Evolutionary conservation across 164 flowering plant genomes (phyloP).

Genomic region (Umbellularia californica): DNA sequence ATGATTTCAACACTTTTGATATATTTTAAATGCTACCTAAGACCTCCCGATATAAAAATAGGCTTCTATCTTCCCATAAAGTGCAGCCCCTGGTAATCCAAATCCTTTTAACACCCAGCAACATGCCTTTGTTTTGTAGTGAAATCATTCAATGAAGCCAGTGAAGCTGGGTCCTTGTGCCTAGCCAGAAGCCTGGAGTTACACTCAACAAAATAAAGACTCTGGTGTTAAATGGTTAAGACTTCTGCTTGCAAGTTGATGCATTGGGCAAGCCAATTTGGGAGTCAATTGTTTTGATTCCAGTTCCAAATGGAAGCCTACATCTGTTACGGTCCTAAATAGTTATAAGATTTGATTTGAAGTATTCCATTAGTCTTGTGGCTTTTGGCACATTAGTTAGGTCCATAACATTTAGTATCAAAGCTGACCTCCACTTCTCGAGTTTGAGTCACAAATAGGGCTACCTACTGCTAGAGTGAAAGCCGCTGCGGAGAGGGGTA

Average conservation of each 20-base stretch:
- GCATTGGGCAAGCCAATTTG: slow-evolving; percentile 8
- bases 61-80: not conserved
- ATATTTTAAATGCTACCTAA: not conserved
- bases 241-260: slow-evolving; percentile 7
- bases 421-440: too few species aligned
- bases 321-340: too few species aligned
- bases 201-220: slow-evolving; percentile 4
- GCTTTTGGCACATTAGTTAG: too few species aligned
- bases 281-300: not conserved
- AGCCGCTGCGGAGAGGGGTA: too few species aligned
- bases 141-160: slow-evolving; percentile 2
- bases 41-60: not conserved
- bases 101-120: slow-evolving; percentile 8
- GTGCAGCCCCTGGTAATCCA: slow-evolving; percentile 2
- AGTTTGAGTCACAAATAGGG: too few species aligned
- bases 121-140: slow-evolving; percentile 10
- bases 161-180: slow-evolving; percentile 12
- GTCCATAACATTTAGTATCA: too few species aligned
- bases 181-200: slow-evolving; percentile 6
- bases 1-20: too few species aligned
- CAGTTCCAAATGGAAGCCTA: too few species aligned
- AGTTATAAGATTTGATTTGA: too few species aligned
- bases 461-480: too few species aligned
- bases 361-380: too few species aligned
- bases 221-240: not conserved